These are phyloP conservation scores for Yamagishiella unicocca DNA, from an alignment of 139 green algal genomes.

Conservation along the genomic window DNA sequence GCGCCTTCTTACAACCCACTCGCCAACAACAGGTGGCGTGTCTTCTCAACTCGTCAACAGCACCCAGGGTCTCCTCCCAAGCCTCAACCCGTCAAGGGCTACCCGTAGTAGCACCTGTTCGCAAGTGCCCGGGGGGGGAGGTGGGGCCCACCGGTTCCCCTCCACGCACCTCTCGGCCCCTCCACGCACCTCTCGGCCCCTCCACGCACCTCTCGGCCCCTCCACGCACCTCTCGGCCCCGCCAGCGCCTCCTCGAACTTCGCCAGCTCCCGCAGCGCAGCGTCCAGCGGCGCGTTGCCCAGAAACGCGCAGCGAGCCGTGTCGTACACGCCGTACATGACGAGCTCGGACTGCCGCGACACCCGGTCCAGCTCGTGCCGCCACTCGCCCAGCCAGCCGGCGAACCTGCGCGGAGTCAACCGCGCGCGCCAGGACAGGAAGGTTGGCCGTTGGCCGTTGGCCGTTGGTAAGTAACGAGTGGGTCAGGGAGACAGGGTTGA, in stretches of 20 bases:
- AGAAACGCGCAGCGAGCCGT: background rate
- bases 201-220: background rate
- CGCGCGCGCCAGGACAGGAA: too few relatives aligned
- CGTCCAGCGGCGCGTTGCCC: constrained; percentile 41
- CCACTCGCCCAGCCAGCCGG: constrained; percentile 54
- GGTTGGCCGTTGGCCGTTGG: too few relatives aligned
- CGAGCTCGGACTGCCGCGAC: constrained; percentile 32
- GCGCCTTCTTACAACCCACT: too few relatives aligned
- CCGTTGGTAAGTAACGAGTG: too few relatives aligned
- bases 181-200: constrained; percentile 33
- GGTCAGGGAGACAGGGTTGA: too few relatives aligned
- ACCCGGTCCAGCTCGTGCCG: background rate
- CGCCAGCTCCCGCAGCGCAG: constrained; percentile 47
- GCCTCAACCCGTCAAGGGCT: too few relatives aligned
- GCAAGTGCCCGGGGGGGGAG: too few relatives aligned
- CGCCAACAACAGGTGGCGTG: too few relatives aligned
- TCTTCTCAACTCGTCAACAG: too few relatives aligned
- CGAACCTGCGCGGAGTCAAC: constrained; percentile 49
- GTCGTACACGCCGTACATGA: constrained; percentile 48
- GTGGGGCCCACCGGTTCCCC: background rate
- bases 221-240: constrained; percentile 33
- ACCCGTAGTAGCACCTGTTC: too few relatives aligned
- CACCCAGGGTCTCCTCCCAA: too few relatives aligned
- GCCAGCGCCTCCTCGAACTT: constrained; percentile 51
- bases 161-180: background rate